Evolutionary conservation across 345 rosid species (phyloP).

Genomic region (Gynandropsis gynandra): DNA sequence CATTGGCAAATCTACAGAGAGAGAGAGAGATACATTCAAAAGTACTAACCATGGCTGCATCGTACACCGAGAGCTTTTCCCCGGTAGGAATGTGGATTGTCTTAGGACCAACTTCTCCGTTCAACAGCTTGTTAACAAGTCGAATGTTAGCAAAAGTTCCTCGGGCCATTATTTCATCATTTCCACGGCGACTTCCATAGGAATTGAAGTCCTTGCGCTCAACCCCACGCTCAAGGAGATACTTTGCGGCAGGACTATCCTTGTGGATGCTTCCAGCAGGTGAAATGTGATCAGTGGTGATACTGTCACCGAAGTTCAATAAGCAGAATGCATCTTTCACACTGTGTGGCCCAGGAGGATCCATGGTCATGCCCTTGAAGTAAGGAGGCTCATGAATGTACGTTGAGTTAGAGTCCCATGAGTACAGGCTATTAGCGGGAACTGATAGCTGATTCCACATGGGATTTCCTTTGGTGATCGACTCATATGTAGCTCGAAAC

Average conservation of each 20-base stretch:
- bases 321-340: conserved; percentile 95
- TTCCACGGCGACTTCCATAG: conserved; percentile 98
- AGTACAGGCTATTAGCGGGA: conserved; percentile 46
- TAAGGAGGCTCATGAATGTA: conserved; percentile 98
- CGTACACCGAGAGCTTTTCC: conserved; percentile 88
- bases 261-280: conserved; percentile 98
- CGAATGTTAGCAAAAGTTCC: conserved; percentile 98
- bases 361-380: conserved; percentile 87
- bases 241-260: conserved; percentile 94
- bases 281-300: conserved; percentile 97
- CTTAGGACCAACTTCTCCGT: conserved; percentile 95
- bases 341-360: conserved; percentile 83
- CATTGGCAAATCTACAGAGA: background rate
- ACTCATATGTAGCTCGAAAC: conserved; percentile 85
- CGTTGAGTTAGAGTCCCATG: conserved; percentile 88
- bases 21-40: background rate
- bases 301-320: conserved; percentile 91
- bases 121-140: conserved; percentile 89
- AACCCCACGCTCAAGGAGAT: conserved; percentile 65
- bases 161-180: conserved; percentile 94
- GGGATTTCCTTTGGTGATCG: conserved; percentile 91
- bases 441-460: conserved; percentile 87
- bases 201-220: conserved; percentile 86
- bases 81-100: conserved; percentile 90
- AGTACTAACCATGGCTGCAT: conserved; percentile 76